These are phyloP conservation scores for Polyporus arcularius DNA, from an alignment of 768 basidiomycete genomes.

Conservation along the genomic window DNA sequence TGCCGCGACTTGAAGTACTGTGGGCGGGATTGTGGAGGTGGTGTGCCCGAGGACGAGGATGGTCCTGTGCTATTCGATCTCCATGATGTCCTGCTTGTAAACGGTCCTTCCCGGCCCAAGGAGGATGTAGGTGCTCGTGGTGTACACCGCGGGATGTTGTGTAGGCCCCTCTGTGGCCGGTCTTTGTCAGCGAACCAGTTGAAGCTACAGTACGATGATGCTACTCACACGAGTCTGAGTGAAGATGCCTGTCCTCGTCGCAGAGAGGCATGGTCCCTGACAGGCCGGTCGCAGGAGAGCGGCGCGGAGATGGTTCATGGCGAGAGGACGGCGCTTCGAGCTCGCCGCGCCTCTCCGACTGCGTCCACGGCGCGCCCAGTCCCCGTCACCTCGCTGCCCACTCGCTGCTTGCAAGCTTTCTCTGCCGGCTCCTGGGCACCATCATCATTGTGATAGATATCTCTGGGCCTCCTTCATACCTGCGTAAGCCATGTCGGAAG, in stretches of 20 bases:
- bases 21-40: constrained; percentile 18
- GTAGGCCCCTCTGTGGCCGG: constrained; percentile 1
- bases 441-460: neutral
- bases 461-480: neutral
- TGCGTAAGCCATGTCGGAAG: constrained; percentile 22
- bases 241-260: neutral
- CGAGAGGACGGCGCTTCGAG: constrained; percentile 16
- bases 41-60: constrained; percentile 6
- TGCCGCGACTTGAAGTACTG: constrained; percentile 34
- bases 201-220: too few species aligned
- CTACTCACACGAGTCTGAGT: constrained; percentile 1
- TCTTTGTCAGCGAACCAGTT: neutral
- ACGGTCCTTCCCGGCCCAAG: neutral
- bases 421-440: neutral
- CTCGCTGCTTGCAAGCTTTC: neutral
- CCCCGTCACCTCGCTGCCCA: neutral
- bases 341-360: constrained; percentile 15
- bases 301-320: constrained; percentile 28
- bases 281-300: constrained; percentile 20
- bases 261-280: neutral
- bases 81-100: constrained; percentile 9
- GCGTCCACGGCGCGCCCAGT: neutral
- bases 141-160: constrained; percentile 1
- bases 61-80: constrained; percentile 10
- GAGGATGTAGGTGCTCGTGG: neutral